Conservation (phyloP, 805 yeast species). For the Wickerhamomyces hampshirensis region DNA sequence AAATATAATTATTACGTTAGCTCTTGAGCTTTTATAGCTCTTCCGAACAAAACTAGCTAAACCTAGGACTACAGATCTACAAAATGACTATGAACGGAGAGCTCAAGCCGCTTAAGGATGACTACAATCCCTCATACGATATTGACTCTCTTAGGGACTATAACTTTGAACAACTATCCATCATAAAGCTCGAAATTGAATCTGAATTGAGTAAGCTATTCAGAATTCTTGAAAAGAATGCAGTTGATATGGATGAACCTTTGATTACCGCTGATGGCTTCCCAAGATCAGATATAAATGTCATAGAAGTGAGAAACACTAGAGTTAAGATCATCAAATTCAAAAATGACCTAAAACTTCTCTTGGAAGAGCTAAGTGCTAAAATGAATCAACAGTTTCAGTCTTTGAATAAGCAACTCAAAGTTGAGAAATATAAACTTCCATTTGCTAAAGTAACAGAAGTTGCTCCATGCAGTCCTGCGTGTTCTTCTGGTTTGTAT, state of each 20-base stretch:
- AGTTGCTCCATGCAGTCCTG: conserved; percentile 41
- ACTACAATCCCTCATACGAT: conserved; percentile 11
- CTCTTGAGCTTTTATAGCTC: no score
- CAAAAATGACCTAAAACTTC: conserved; percentile 59
- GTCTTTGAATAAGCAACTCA: no score
- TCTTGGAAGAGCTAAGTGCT: conserved; percentile 42
- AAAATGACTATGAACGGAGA: conserved; percentile 16
- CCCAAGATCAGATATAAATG: conserved; percentile 82
- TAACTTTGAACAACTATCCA: conserved; percentile 5
- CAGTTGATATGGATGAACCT: conserved; percentile 58
- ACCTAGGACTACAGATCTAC: no score
- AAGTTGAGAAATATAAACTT: conserved; percentile 11
- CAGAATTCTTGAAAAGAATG: conserved; percentile 34
- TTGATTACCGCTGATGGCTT: conserved; percentile 72
- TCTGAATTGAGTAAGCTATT: conserved; percentile 9
- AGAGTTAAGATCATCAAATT: conserved; percentile 63
- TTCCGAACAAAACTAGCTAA: no score
- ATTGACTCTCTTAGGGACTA: conserved; percentile 2
- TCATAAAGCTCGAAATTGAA: conserved; percentile 12
- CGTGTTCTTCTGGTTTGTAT: conserved; percentile 44
- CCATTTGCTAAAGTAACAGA: conserved; percentile 49
- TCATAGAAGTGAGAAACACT: conserved; percentile 57
- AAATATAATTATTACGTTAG: no score
- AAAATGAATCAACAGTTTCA: conserved; percentile 43
- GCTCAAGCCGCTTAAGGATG: conserved; percentile 10